Evolutionary conservation across 2,329 filamentous ascomycete species (phyloP), one percentile per base, ranked within the genome.

Genomic region (Hypocrella siamensis): DNA sequence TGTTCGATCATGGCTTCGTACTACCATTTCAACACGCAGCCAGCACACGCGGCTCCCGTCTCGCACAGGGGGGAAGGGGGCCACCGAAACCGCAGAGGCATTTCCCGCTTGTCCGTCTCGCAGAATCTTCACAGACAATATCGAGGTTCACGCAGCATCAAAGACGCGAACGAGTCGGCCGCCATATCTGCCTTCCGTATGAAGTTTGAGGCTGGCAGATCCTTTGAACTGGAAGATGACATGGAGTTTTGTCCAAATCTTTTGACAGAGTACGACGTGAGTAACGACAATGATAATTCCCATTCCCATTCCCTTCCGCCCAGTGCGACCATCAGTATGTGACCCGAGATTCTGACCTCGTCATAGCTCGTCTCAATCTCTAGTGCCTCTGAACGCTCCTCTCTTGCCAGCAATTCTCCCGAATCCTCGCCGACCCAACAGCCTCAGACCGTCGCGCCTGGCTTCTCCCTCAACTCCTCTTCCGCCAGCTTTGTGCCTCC

Each of bases 151-250:
- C 79, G 82, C 50, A 81, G 77, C 48, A 83, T 88, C 60, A 86
- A 92, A 57, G 85, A 93, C 54, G 61, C 84, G 40, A 75, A 75
- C 45, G 85, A 93, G 56, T 68, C 78, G n/a, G 74, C 75, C 15
- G 71, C 76, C 31, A 65, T 92, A 37, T 69, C 70, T 38, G 74
- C 76, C 40, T 94, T 93, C 63, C 80, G 88, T 45, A 74, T 74
- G 43, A 78, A 85, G 50, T 93, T 93, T 45, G 86, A 96, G 61
- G 81, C 84, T 41, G 84, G 82, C 37, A 75, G 85, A 37, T 93
- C 86, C 8, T 96, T 96, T 49, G 88, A 96, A 46, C 69, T 96
- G 39, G 88, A 94, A 49, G 88, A 96, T 53, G 88, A 96, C 54
- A 70, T 93, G 60, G 79, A 93, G 57, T 96, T 96, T 58, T 94